These are phyloP conservation scores for Jackrogersella minutella DNA, from an alignment of 495 filamentous ascomycete species.

Conservation along the genomic window DNA sequence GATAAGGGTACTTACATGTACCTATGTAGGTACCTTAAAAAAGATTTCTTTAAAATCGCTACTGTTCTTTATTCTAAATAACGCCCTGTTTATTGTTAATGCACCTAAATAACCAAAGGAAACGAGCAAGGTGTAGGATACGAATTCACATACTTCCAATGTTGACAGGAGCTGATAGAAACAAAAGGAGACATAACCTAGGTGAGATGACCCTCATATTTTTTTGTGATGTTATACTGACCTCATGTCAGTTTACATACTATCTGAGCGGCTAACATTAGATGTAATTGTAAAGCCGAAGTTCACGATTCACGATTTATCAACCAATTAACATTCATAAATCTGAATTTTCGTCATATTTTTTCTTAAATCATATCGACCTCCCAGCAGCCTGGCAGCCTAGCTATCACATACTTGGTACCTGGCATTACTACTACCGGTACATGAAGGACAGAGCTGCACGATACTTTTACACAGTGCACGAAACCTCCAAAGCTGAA, in stretches of 20 bases:
- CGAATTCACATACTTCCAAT: not conserved
- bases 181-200: no score
- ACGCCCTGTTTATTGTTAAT: no score
- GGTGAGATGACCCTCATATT: not conserved
- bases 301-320: not conserved
- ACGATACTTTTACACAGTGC: not conserved
- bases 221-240: not conserved
- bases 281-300: not conserved
- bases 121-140: not conserved
- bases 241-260: not conserved
- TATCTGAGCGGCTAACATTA: no score
- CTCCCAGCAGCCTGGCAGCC: no score
- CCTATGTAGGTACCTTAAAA: no score
- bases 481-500: not conserved
- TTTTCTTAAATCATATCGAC: no score
- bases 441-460: not conserved
- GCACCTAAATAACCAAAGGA: no score
- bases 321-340: not conserved
- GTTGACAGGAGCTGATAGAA: not conserved
- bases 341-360: not conserved
- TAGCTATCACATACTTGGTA: no score
- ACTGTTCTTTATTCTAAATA: no score
- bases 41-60: no score
- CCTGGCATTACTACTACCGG: not conserved
- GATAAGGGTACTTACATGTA: no score